Base-by-base conservation (phyloP, 2,329 filamentous ascomycete species). In the Pseudopyricularia javanii region DNA sequence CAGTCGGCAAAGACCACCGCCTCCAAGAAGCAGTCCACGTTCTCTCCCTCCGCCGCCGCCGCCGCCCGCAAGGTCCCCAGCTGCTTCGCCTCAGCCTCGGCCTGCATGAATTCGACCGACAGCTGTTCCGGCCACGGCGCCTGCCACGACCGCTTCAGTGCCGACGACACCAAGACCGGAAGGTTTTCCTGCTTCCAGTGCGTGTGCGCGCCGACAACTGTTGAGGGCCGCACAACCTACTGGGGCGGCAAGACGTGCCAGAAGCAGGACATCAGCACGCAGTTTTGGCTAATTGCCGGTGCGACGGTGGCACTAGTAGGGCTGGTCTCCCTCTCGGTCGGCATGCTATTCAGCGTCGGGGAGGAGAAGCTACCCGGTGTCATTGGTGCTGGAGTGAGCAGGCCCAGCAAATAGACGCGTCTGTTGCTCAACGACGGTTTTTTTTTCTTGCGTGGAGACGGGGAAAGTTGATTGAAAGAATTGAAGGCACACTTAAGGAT, bases 331-430 rank as follows among this genome's bases (percentile, higher is more conserved):
- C 83, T 86, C 64, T 82, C 81, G 11, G 83, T 97, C 60, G 82
- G 84, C 6, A 73, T 95, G 75, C 68, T 98, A 52, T 93, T 85
- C 68, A 83, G 74, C 57, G 87, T 97, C 62, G 93, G 91, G 33
- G 80, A 86, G 66, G 83, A 95, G 72, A 86, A 90, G 69, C 74
- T 97, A 58, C 93, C 93, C 0, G 90, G 90, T 60, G 91, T 98
- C 8, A 91, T 98, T 67, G 89, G 90, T n/a, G 93, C 93, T 49
- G 93, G 93, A 57, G 91, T 98, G 35, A 87, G 85, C 58, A 80
- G 82, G 54, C 15, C 50, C 12, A 76, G 83, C 33, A 89, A 84
- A 68, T 80, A 72, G 26, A 45, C 15, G 4, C 2, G 22, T 20
- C 24, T 8, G 4, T 9, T 26, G 22, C 9, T 4, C 9, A 6